Conservation (phyloP, 768 basidiomycete genomes). For the Panaeolus papilionaceus region DNA sequence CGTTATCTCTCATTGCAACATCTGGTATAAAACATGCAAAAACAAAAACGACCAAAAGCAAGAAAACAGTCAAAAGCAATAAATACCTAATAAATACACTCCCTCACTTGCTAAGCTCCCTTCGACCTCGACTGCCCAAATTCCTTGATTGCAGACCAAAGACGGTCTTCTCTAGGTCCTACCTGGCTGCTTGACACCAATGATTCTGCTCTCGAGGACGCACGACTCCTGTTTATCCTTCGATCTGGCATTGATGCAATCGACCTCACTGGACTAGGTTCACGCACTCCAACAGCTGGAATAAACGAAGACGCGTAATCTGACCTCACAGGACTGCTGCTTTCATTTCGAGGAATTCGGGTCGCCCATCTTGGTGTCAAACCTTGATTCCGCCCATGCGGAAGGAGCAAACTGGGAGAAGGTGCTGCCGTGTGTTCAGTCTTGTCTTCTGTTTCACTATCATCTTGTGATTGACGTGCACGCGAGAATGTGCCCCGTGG, state of each 20-base stretch:
- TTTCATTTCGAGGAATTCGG: background rate
- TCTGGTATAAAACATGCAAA: conserved; percentile 3
- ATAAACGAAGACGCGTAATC: conserved; percentile 26
- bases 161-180: conserved; percentile 22
- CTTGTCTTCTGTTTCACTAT: conserved; percentile 33
- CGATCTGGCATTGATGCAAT: conserved; percentile 32
- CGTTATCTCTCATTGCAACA: background rate
- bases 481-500: conserved; percentile 22
- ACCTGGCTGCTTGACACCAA: conserved; percentile 4
- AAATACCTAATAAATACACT: conserved; percentile 16
- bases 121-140: conserved; percentile 23
- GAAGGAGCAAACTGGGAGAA: conserved; percentile 2
- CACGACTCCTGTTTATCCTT: conserved; percentile 16
- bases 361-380: background rate
- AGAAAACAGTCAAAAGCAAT: conserved; percentile 20
- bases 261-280: conserved; percentile 33
- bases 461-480: conserved; percentile 29
- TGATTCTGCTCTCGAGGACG: conserved; percentile 20
- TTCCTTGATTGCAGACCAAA: conserved; percentile 32
- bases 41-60: conserved; percentile 1
- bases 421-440: background rate
- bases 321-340: conserved; percentile 25
- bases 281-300: conserved; percentile 18
- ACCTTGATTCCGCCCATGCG: background rate
- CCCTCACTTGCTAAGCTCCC: background rate